Percentiles rank a stretch among this genome's conserved stretches.
Evolutionary conservation across 2,329 filamentous ascomycete species (phyloP).

Genomic region (Nannizziopsis barbatae): DNA sequence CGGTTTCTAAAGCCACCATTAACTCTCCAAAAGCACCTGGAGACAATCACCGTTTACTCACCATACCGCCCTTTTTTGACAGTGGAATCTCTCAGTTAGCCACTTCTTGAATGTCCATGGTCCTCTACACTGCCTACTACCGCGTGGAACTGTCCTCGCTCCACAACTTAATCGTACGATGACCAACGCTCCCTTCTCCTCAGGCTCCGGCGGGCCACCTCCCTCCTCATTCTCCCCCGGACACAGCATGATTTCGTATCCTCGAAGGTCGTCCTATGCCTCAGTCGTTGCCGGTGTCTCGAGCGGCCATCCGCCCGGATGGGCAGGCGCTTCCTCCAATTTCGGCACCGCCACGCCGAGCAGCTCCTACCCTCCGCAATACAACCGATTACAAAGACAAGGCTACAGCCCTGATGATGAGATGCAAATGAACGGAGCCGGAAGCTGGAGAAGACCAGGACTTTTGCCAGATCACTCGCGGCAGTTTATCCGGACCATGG

Average conservation of each 20-base stretch:
- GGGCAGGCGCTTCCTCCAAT: slow-evolving; percentile 27
- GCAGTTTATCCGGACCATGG: slow-evolving; percentile 34
- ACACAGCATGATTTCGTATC: slow-evolving; percentile 31
- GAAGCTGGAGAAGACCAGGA: slow-evolving; percentile 34
- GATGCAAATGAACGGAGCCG: slow-evolving; percentile 37
- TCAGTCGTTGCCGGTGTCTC: slow-evolving; percentile 48
- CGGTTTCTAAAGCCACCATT: too few species aligned
- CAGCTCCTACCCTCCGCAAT: slow-evolving; percentile 29
- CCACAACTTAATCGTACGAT: slow-evolving; percentile 23
- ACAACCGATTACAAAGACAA: slow-evolving; percentile 25
- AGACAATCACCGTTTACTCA: neutral
- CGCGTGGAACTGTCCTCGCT: neutral
- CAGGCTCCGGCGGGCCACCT: slow-evolving; percentile 33
- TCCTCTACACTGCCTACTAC: neutral
- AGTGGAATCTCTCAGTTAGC: neutral
- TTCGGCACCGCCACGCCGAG: slow-evolving; percentile 23
- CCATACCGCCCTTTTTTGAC: neutral
- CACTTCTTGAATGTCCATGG: neutral
- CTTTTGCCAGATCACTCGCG: slow-evolving; percentile 39
- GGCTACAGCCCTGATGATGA: slow-evolving; percentile 38
- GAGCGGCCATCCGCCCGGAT: slow-evolving; percentile 32
- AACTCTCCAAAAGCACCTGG: neutral
- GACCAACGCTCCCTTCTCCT: slow-evolving; percentile 35
- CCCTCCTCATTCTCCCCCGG: slow-evolving; percentile 26
- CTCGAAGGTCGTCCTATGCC: slow-evolving; percentile 50